A percentile compares a stretch with the other conserved stretches of the same genome.
These are phyloP conservation scores for Nakazawaea laoshanensis DNA, from an alignment of 805 yeast genomes.

Conservation along the genomic window DNA sequence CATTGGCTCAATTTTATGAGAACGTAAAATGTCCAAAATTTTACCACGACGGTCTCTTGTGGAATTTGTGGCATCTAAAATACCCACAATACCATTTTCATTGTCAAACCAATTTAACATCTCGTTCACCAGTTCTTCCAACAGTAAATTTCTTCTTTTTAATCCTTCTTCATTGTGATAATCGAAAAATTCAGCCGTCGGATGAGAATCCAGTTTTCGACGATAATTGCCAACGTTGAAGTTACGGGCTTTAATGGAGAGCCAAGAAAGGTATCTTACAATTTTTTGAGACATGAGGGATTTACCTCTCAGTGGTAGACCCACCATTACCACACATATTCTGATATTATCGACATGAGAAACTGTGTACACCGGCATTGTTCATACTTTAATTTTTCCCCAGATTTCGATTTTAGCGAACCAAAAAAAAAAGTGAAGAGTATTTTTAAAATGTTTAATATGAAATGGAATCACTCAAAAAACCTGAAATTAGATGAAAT, in stretches of 20 bases:
- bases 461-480: conserved; percentile 1
- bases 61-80: conserved; percentile 88
- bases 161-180: conserved; percentile 57
- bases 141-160: conserved; percentile 58
- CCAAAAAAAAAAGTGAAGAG: too few species aligned
- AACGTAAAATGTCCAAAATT: conserved; percentile 47
- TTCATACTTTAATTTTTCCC: conserved; percentile 6
- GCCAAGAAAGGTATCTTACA: conserved; percentile 88
- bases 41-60: conserved; percentile 62
- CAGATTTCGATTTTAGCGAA: too few species aligned
- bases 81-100: conserved; percentile 82
- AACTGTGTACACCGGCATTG: conserved; percentile 50
- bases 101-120: conserved; percentile 82
- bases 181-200: conserved; percentile 75
- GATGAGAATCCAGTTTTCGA: conserved; percentile 51
- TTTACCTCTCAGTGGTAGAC: conserved; percentile 88
- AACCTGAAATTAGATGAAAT: too few species aligned
- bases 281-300: conserved; percentile 91
- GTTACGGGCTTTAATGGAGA: conserved; percentile 75
- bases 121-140: conserved; percentile 62
- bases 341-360: conserved; percentile 63
- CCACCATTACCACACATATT: conserved; percentile 84
- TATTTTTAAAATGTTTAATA: neutral
- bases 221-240: conserved; percentile 88
- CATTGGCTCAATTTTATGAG: conserved; percentile 74